Conservation (phyloP, 441 rosid species). For the Erodium texanum region DNA sequence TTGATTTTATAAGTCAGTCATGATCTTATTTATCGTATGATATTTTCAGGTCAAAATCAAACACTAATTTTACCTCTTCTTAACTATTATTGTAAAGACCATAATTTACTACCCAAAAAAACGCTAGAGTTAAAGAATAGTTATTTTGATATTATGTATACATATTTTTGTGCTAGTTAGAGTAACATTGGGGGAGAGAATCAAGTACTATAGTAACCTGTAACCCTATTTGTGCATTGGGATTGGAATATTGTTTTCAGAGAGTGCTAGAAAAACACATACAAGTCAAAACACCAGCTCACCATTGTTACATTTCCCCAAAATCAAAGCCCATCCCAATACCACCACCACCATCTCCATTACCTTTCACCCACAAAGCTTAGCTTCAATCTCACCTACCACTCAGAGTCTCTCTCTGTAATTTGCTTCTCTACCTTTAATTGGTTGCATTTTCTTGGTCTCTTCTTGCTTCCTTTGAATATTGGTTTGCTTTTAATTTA, state of each 20-base stretch:
- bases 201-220: not conserved
- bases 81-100: no score
- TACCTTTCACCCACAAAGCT: not conserved
- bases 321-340: not conserved
- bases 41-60: no score
- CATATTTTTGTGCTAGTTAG: not conserved
- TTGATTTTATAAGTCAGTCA: no score
- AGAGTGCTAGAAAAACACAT: not conserved
- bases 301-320: not conserved
- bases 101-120: no score
- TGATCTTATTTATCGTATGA: no score
- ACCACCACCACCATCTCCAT: not conserved
- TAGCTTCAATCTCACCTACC: constrained; percentile 1
- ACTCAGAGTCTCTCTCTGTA: not conserved
- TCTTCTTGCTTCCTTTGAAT: not conserved
- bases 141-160: no score
- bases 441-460: not conserved
- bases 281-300: constrained; percentile 2
- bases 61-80: no score
- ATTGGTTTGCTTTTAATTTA: not conserved
- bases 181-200: not conserved
- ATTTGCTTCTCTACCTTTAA: not conserved
- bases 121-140: no score
- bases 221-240: not conserved
- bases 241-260: not conserved